Base-by-base conservation (phyloP, 805 yeast species). In the Candida odintsovae region DNA sequence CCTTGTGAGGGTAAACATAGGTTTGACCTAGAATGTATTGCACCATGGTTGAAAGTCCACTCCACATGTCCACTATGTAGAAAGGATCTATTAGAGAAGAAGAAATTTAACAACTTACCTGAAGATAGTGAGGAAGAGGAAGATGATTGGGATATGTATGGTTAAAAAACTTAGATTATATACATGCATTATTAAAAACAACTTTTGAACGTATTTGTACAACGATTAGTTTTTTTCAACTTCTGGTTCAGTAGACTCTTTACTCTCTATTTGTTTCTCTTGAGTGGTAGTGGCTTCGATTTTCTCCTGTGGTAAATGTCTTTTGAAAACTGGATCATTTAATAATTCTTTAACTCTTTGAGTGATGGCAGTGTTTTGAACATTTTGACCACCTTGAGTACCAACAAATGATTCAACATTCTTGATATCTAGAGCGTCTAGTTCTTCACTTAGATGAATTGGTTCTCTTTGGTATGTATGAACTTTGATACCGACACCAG, bases 41-140 rank as follows among this genome's bases (percentile, higher is more conserved):
- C 85, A 0, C 94, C 95, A 0, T 90, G 98, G 98, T 70, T 92
- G 44, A 77, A 79, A 51, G 69, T 80, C 43, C 80, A 84, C 55
- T 69, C 76, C 2, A 83, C 88, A 0, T 90, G 98, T 59, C 98
- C 98, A 0, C 64, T 92, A 57, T 92, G 97, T 61, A 72, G 98
- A 52, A 79, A 76, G 50, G 83, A 89, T 58, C 78, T 90, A 22
- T 62, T 77, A 19, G 76, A 72, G 43, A 77, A 68, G 69, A 77
- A 68, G 62, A 65, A 55, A 61, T 68, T 56, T 12, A 62, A 55
- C 2, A 49, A 48, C n/a, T 22, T 51, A 1, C 44, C 49, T 46
- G 49, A 53, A 6, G 59, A 63, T 15, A 67, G 66, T 15, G 73
- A 70, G 19, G 77, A 76, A 11, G 82, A 76, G 11, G 82, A 83